Conservation (phyloP, 176 grass and related monocot species). For the Oryza coarctata region DNA sequence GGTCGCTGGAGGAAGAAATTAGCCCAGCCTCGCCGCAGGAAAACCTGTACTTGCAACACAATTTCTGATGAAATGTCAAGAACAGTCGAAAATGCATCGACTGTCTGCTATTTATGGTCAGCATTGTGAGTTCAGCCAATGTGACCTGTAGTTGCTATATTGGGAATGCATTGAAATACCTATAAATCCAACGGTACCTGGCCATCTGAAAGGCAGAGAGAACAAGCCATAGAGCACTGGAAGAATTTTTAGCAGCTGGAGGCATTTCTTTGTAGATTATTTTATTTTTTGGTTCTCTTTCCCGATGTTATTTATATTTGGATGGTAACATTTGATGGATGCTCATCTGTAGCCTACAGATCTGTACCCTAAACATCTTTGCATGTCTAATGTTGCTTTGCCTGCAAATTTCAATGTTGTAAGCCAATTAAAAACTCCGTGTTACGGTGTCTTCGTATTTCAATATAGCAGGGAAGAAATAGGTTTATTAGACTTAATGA, state of each 20-base stretch:
- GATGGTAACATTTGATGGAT: conserved; percentile 6
- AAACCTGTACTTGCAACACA: conserved; percentile 93
- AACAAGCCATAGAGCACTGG: conserved; percentile 30
- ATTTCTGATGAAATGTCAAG: conserved; percentile 67
- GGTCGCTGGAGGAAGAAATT: conserved; percentile 96
- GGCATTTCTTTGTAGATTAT: conserved; percentile 46
- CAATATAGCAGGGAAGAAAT: too few relatives aligned
- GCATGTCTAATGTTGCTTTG: background rate
- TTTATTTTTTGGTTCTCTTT: conserved; percentile 15
- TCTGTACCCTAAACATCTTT: background rate
- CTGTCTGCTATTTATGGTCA: background rate
- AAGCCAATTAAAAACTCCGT: background rate
- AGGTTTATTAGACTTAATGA: too few relatives aligned
- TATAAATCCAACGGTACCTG: conserved; percentile 14
- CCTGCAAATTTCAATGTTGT: conserved; percentile 12
- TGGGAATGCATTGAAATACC: conserved; percentile 3
- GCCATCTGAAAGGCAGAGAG: background rate
- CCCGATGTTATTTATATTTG: conserved; percentile 1
- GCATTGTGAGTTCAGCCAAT: conserved; percentile 15
- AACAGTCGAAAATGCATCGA: conserved; percentile 16
- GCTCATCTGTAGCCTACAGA: conserved; percentile 27
- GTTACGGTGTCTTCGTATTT: too few relatives aligned
- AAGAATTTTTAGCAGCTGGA: conserved; percentile 25
- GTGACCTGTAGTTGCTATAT: conserved; percentile 37
- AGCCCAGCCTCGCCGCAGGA: conserved; percentile 78